Conservation (phyloP, 768 basidiomycete species). For the Boletus insuetus region DNA sequence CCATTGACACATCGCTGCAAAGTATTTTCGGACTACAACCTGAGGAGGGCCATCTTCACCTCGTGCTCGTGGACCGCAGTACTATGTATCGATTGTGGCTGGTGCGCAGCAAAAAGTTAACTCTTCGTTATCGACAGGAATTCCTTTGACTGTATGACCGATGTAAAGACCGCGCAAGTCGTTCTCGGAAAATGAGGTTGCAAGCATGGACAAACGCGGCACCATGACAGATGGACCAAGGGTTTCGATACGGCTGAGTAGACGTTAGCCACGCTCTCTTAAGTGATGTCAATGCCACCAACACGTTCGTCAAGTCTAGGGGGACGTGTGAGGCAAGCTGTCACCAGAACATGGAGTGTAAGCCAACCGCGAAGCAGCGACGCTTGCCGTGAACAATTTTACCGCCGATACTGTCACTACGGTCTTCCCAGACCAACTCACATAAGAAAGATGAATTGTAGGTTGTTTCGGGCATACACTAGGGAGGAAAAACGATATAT, state of each 20-base stretch:
- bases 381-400: constrained; percentile 36
- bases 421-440: constrained; percentile 36
- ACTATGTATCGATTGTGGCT: no score
- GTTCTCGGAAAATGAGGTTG: constrained; percentile 59
- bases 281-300: constrained; percentile 21
- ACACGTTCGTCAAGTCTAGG: constrained; percentile 85
- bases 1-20: no score
- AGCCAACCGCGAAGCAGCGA: constrained; percentile 42
- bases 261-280: constrained; percentile 1
- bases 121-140: no score
- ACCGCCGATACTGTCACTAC: no score
- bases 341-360: constrained; percentile 47
- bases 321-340: constrained; percentile 78
- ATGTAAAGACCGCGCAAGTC: constrained; percentile 77
- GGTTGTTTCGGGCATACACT: constrained; percentile 85
- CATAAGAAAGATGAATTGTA: constrained; percentile 87
- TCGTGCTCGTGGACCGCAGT: no score
- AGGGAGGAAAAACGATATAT: no score
- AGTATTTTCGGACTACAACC: no score
- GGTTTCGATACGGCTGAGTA: constrained; percentile 77
- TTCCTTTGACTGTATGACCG: constrained; percentile 36
- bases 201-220: constrained; percentile 60
- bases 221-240: constrained; percentile 39
- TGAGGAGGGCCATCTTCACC: no score
- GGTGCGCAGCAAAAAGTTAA: no score